Base-by-base conservation (phyloP, 768 basidiomycete species). In the Leccinum subtestaceum region DNA sequence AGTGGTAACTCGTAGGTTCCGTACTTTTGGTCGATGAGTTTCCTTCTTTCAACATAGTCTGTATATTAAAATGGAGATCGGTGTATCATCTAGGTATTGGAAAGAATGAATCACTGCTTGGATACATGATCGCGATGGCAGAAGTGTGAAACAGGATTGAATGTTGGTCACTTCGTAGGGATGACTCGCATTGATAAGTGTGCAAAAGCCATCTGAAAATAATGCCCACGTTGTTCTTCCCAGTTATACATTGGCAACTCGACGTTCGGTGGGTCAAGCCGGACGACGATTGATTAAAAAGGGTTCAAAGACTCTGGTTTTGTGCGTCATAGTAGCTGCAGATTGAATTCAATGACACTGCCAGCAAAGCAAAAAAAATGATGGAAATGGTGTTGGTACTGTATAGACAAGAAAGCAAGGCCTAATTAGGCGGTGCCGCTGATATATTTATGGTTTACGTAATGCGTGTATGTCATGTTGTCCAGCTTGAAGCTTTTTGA, bases 201-300 rank as follows among this genome's bases (percentile, higher is more conserved):
- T n/a, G 40, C 40, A 15, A 68, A 72, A 77, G 73, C 63, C 75
- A 69, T 72, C 84, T 82, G 83, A 85, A 84, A 67, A 82, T 76
- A 82, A 81, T 81, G 80, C 75, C 78, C 52, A 32, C 13, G 32
- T 76, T 55, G 51, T 47, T 84, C 71, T 84, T 70, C 82, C 82
- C 82, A 72, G 32, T 32, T 32, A 12, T 53, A 64, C 64, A 76
- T 80, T 80, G 81, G 77, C 78, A 80, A 78, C 82, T 79, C 81
- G 72, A 70, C 68, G 74, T 65, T 71, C 79, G 78, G 75, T 81
- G 65, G 63, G 57, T 53, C 51, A 48, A 31, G 71, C 76, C 81
- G 73, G 77, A 74, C 69, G 66, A 73, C 55, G 78, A 81, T 81
- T 78, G 78, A 78, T 82, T 78, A 75, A 53, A 64, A 72, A 68